Evolutionary conservation across 176 grass and related monocot species (phyloP), one percentile per base, ranked within the genome.

Genomic region (Puya raimondii): DNA sequence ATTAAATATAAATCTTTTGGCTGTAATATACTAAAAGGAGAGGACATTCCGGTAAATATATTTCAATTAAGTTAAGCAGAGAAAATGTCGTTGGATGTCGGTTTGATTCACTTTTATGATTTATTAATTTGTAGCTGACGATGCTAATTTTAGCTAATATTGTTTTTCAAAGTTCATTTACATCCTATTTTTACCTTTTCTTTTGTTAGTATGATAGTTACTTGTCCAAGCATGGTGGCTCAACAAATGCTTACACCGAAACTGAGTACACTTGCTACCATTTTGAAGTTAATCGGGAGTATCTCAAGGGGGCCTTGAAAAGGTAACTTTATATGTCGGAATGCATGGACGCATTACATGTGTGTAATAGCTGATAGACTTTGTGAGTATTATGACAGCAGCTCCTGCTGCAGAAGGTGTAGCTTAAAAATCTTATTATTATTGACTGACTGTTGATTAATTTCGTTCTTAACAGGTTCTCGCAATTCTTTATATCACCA

Each of bases 401-500:
- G 7, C 21, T 21, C 21, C 33, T 33, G 4, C 29, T 10, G 1
- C 56, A 61, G 56, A 18, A 57, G 42, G 21, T 48, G 10, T 69
- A 50, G 23, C 22, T 73, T 15, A 72, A 53, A 27, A 64, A 42
- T 42, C 76, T 79, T 72, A 57, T 64, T 75, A 51, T 16, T 77
- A 64, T 80, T 65, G 14, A 50, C 82, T 17, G 48, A 8, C 48
- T 78, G 67, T 50, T 87, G 48, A 71, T 76, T 84, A 17, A 68
- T 69, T 83, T 74, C 27, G 18, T 68, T 54, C 57, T 85, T 85
- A 42, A 42, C 33, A 96, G 93, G 78, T 96, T 96, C 85, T 92
- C 83, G 75, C 88, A 96, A 63, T 92, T 96, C 79, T 96, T 96
- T 83, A 79, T 96, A 79, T 96, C 93, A 53, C 93, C 93, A 23